Evolutionary conservation across 2,329 filamentous ascomycete species (phyloP).

Genomic region (Aspergillus floridensis): DNA sequence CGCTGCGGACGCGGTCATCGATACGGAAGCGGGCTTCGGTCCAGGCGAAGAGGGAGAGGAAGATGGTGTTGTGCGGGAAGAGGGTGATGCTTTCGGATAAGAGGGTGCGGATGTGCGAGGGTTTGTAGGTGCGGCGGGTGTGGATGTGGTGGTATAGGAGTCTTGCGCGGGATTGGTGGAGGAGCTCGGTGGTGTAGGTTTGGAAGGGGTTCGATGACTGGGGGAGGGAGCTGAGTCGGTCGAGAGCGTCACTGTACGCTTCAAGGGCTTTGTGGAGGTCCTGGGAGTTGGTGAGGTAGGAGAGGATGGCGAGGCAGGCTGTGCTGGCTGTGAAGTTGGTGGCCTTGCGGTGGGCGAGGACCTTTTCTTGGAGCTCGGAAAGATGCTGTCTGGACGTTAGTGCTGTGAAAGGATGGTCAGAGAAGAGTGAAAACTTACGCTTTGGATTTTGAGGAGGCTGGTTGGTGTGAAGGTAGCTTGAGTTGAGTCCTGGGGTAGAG

Average conservation of each 20-base stretch:
- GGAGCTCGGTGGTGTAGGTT: constrained; percentile 52
- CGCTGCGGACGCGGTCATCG: constrained; percentile 70
- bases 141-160: constrained; percentile 66
- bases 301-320: constrained; percentile 63
- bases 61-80: constrained; percentile 75
- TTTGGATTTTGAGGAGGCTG: constrained; percentile 38
- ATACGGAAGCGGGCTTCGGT: constrained; percentile 70
- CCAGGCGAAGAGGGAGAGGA: constrained; percentile 71
- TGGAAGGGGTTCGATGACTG: constrained; percentile 34
- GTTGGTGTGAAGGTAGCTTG: constrained; percentile 27
- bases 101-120: constrained; percentile 61
- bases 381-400: constrained; percentile 57
- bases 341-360: constrained; percentile 51
- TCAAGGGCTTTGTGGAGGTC: constrained; percentile 39
- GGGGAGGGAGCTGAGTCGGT: constrained; percentile 43
- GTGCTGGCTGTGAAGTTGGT: constrained; percentile 55
- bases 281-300: constrained; percentile 57
- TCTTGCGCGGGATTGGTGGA: constrained; percentile 66
- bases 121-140: constrained; percentile 64
- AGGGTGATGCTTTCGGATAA: constrained; percentile 58
- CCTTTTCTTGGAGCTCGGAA: constrained; percentile 53
- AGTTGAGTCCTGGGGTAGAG: constrained; percentile 20
- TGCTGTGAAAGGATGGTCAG: constrained; percentile 5
- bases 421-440: constrained; percentile 30
- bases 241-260: constrained; percentile 44